Percentiles rank a stretch among this genome's conserved stretches.
phyloP scores from a whole-genome alignment of 1,139 yeast genomes.

The Sugiyamaella paludigena region DNA sequence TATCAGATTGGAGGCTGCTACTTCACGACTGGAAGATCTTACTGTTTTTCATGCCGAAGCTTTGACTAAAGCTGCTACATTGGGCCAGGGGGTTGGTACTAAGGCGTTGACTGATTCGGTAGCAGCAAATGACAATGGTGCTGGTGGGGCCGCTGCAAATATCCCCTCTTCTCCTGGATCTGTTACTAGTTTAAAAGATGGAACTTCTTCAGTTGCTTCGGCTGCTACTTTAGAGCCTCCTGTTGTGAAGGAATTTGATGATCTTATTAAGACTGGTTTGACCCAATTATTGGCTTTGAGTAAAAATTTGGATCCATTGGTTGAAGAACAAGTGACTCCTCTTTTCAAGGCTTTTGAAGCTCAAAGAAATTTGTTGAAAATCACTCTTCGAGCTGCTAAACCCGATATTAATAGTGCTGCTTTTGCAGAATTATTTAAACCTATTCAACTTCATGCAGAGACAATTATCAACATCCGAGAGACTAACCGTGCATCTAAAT shows the following conservation, averaged over 20 bases:
- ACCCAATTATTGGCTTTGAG: constrained; percentile 62
- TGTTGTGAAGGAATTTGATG: constrained; percentile 49
- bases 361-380: constrained; percentile 56
- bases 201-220: constrained; percentile 23
- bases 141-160: constrained; percentile 19
- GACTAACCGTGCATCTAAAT: constrained; percentile 62
- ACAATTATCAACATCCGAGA: constrained; percentile 67
- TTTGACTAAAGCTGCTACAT: constrained; percentile 23
- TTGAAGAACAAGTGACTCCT: constrained; percentile 57
- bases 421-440: constrained; percentile 59
- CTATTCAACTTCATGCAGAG: constrained; percentile 62
- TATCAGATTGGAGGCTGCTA: constrained; percentile 78
- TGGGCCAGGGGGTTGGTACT: constrained; percentile 14
- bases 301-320: constrained; percentile 57
- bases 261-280: constrained; percentile 51
- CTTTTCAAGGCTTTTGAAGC: constrained; percentile 59
- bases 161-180: constrained; percentile 15
- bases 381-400: constrained; percentile 60
- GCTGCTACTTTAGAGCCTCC: constrained; percentile 21
- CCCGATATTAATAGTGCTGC: constrained; percentile 54
- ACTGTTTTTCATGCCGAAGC: constrained; percentile 71
- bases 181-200: constrained; percentile 21
- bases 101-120: constrained; percentile 38
- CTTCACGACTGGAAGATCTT: constrained; percentile 86
- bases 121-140: constrained; percentile 9